Percentiles rank a stretch among this genome's conserved stretches.
These are phyloP conservation scores for Sphagnurus paluster DNA, from an alignment of 1,284 basidiomycete species.

Conservation along the genomic window DNA sequence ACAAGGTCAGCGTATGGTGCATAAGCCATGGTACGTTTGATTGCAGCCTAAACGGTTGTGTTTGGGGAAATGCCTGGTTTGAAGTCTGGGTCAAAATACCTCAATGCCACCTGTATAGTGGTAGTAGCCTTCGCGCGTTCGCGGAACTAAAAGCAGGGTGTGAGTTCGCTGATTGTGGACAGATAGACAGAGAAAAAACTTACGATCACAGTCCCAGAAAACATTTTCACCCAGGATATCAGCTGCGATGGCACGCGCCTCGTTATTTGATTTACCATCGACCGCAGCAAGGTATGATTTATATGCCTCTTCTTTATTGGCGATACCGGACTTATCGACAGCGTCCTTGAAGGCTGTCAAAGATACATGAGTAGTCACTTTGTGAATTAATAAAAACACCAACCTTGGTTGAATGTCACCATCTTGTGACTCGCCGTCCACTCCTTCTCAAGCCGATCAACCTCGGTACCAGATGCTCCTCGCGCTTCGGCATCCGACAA, in stretches of 20 bases:
- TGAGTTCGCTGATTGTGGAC: conserved; percentile 3
- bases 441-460: conserved; percentile 75
- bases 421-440: conserved; percentile 78
- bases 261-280: conserved; percentile 70
- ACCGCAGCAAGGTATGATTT: conserved; percentile 61
- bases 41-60: conserved; percentile 55
- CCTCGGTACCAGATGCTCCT: conserved; percentile 68
- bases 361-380: conserved; percentile 1
- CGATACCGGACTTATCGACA: conserved; percentile 48
- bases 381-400: conserved; percentile 11
- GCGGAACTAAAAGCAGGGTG: conserved; percentile 57
- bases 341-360: conserved; percentile 60
- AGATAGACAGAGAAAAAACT: conserved; percentile 24
- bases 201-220: conserved; percentile 88
- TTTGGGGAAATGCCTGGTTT: conserved; percentile 5
- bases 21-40: conserved; percentile 78
- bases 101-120: conserved; percentile 85
- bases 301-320: conserved; percentile 58
- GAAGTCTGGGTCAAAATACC: conserved; percentile 28
- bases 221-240: conserved; percentile 71
- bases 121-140: conserved; percentile 92
- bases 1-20: conserved; percentile 84
- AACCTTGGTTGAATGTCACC: conserved; percentile 85
- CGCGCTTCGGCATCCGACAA: conserved; percentile 72
- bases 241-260: conserved; percentile 72